Evolutionary conservation across 352 stramenopile species (phyloP).

Genomic region (Pythium diclinum): DNA sequence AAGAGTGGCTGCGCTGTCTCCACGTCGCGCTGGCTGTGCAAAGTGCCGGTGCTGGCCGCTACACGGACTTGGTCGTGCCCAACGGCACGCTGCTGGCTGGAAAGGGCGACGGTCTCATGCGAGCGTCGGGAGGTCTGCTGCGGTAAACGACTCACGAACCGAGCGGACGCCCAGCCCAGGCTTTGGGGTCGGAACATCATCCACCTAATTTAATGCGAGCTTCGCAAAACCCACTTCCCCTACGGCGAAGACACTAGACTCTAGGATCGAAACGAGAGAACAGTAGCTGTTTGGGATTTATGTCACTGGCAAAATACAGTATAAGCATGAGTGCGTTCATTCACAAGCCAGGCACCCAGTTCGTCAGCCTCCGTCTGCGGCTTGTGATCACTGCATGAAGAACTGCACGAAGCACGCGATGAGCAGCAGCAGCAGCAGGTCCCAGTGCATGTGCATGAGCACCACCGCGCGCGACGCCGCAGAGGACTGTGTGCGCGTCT

Average conservation of each 20-base stretch:
- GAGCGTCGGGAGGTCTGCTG: constrained; percentile 45
- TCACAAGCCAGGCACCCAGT: not conserved
- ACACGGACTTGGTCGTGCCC: constrained; percentile 67
- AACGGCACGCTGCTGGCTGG: constrained; percentile 62
- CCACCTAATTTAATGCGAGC: constrained; percentile 26
- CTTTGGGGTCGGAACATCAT: not conserved
- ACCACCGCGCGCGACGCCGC: not conserved
- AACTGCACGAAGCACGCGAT: constrained; percentile 16
- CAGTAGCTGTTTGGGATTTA: constrained; percentile 2
- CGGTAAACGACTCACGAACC: not conserved
- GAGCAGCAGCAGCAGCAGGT: constrained; percentile 26
- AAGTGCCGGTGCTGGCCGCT: constrained; percentile 46
- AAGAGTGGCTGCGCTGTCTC: constrained; percentile 78
- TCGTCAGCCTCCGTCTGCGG: not conserved
- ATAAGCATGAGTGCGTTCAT: constrained; percentile 1
- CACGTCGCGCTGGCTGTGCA: constrained; percentile 68
- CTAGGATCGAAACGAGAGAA: not conserved
- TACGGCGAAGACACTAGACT: not conserved
- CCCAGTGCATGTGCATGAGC: constrained; percentile 22
- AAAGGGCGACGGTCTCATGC: constrained; percentile 47
- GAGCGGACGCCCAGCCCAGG: not conserved
- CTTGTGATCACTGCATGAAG: not conserved
- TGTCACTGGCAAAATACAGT: constrained; percentile 4
- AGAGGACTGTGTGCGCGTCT: not conserved
- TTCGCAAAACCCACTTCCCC: constrained; percentile 13